Conservation (phyloP, 495 filamentous ascomycete genomes). For the Aspergillus cavernicola region DNA sequence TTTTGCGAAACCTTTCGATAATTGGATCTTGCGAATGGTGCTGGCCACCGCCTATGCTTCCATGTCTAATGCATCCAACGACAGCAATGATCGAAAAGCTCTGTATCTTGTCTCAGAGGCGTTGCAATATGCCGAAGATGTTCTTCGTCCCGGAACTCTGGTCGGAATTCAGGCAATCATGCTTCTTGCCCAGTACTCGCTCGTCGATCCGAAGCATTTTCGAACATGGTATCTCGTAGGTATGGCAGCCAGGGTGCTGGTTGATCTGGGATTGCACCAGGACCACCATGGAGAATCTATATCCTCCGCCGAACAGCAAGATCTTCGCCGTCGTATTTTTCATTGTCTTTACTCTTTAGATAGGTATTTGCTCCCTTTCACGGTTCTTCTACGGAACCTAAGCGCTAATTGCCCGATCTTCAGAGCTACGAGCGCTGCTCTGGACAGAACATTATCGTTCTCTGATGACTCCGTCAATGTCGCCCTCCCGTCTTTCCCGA, state of each 20-base stretch:
- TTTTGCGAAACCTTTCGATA: slow-evolving; percentile 66
- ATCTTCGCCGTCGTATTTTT: slow-evolving; percentile 74
- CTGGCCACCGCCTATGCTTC: slow-evolving; percentile 74
- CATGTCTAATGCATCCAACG: slow-evolving; percentile 63
- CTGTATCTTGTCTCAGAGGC: slow-evolving; percentile 65
- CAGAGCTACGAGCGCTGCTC: slow-evolving; percentile 76
- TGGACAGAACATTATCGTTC: slow-evolving; percentile 81
- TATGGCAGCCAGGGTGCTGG: slow-evolving; percentile 74
- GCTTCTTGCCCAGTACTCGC: slow-evolving; percentile 80
- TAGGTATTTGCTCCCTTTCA: slow-evolving; percentile 38
- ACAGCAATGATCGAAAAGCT: slow-evolving; percentile 60
- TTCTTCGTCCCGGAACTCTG: slow-evolving; percentile 77
- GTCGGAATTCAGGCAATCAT: slow-evolving; percentile 80
- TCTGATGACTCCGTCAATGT: slow-evolving; percentile 84
- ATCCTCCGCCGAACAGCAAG: slow-evolving; percentile 59
- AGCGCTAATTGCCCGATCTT: neutral
- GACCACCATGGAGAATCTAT: slow-evolving; percentile 67
- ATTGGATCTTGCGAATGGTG: slow-evolving; percentile 85
- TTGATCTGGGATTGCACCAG: slow-evolving; percentile 88
- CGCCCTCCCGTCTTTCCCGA: slow-evolving; percentile 42
- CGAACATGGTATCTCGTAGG: slow-evolving; percentile 89
- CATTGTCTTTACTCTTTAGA: slow-evolving; percentile 85
- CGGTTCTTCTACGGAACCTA: neutral
- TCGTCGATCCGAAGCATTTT: slow-evolving; percentile 83
- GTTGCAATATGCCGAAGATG: slow-evolving; percentile 69